Conservation (phyloP, 2,329 filamentous ascomycete genomes). For the Chrysosporium keratinophilum region DNA sequence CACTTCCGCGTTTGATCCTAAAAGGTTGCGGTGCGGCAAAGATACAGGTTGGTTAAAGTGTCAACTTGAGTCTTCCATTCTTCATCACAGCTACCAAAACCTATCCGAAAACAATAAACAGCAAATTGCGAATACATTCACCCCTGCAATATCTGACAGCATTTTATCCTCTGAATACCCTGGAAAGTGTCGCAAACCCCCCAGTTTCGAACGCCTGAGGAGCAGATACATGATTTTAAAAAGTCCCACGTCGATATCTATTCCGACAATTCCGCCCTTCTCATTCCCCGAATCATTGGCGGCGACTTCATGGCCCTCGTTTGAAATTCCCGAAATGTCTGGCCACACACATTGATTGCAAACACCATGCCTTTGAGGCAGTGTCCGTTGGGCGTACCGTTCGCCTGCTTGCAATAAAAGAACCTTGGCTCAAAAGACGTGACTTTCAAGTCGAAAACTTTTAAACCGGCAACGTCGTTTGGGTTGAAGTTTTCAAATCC, state of each 20-base stretch:
- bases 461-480: slow-evolving; percentile 63
- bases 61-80: too few species aligned
- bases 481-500: slow-evolving; percentile 55
- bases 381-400: slow-evolving; percentile 37
- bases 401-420: slow-evolving; percentile 62
- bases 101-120: not conserved
- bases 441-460: slow-evolving; percentile 20
- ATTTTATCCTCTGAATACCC: not conserved
- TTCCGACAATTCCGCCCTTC: not conserved
- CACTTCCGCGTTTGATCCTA: too few species aligned
- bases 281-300: slow-evolving; percentile 3
- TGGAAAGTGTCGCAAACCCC: not conserved
- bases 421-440: slow-evolving; percentile 51
- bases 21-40: too few species aligned
- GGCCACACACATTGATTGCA: slow-evolving; percentile 61
- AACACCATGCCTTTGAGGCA: slow-evolving; percentile 70
- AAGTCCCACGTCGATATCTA: not conserved
- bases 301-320: slow-evolving; percentile 49
- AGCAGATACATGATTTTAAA: not conserved
- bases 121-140: not conserved
- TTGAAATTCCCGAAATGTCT: slow-evolving; percentile 66
- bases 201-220: not conserved
- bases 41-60: too few species aligned
- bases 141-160: not conserved
- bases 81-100: not conserved